These are phyloP conservation scores for Rhinocladiella mackenziei DNA, from an alignment of 2,329 filamentous ascomycete species.

Conservation along the genomic window DNA sequence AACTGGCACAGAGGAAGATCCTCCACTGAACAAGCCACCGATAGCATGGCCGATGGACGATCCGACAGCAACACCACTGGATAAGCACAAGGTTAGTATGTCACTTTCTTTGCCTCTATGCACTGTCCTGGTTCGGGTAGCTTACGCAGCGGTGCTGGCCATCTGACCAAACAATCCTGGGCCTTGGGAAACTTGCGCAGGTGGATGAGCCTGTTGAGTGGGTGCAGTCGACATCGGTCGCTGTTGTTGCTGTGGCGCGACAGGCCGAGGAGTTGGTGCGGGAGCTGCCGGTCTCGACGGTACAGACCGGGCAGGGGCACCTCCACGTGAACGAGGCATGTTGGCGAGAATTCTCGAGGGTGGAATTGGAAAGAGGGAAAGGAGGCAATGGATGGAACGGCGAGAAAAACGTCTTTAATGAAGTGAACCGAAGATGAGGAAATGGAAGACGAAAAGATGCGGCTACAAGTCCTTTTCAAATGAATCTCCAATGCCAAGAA, in stretches of 20 bases:
- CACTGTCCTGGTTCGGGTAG: conserved; percentile 31
- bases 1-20: conserved; percentile 54
- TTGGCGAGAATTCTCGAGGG: too few species aligned
- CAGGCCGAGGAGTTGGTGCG: conserved; percentile 38
- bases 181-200: conserved; percentile 53
- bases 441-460: too few species aligned
- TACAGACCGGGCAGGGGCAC: conserved; percentile 48
- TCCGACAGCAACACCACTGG: conserved; percentile 90
- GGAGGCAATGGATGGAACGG: too few species aligned
- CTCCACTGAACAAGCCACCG: conserved; percentile 79
- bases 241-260: conserved; percentile 39
- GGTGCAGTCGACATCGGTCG: conserved; percentile 52
- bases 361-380: too few species aligned
- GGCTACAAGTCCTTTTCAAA: too few species aligned
- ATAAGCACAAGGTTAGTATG: conserved; percentile 9
- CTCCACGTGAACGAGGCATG: conserved; percentile 74
- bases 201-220: conserved; percentile 30
- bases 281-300: conserved; percentile 61
- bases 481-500: too few species aligned
- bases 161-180: conserved; percentile 93
- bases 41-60: conserved; percentile 94
- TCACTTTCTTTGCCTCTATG: not conserved
- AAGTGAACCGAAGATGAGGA: too few species aligned
- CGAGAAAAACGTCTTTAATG: too few species aligned
- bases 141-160: conserved; percentile 96